Conservation (phyloP, 805 yeast species). For the Grigorovia transvaalensis region DNA sequence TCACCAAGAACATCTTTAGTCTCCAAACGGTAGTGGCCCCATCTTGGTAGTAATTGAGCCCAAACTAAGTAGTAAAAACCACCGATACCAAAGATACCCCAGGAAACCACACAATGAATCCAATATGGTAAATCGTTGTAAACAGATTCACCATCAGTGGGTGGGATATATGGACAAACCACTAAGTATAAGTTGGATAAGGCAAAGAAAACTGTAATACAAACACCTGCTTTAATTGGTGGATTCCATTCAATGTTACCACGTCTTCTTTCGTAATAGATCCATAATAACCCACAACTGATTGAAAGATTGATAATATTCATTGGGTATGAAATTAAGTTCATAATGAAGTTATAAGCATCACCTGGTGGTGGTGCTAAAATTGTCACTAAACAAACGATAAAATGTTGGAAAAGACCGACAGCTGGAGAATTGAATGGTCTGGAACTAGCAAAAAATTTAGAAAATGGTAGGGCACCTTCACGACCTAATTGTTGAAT, state of each 20-base stretch:
- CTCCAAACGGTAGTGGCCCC: slow-evolving; percentile 42
- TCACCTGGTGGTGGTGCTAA: slow-evolving; percentile 82
- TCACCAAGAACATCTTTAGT: slow-evolving; percentile 47
- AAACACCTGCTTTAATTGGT: slow-evolving; percentile 54
- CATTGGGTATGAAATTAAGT: slow-evolving; percentile 72
- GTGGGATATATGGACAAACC: slow-evolving; percentile 74
- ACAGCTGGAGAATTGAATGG: slow-evolving; percentile 68
- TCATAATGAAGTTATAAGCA: slow-evolving; percentile 72
- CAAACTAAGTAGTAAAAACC: slow-evolving; percentile 57
- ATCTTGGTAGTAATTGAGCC: slow-evolving; percentile 46
- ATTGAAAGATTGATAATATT: slow-evolving; percentile 63
- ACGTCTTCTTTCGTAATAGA: slow-evolving; percentile 41
- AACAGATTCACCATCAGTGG: slow-evolving; percentile 53
- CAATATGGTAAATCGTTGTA: slow-evolving; percentile 66
- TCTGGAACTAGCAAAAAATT: slow-evolving; percentile 55
- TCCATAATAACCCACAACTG: slow-evolving; percentile 46
- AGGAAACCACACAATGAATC: slow-evolving; percentile 71
- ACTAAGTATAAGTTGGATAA: slow-evolving; percentile 57
- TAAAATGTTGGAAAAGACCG: slow-evolving; percentile 68
- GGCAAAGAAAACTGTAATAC: slow-evolving; percentile 54
- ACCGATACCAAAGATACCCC: slow-evolving; percentile 64
- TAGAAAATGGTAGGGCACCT: slow-evolving; percentile 66
- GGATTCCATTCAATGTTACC: slow-evolving; percentile 58
- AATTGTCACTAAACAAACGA: slow-evolving; percentile 62
- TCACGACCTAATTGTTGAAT: slow-evolving; percentile 76